A percentile compares a stretch with the other conserved stretches of the same genome.
These are phyloP conservation scores for Tylopilus balloui DNA, from an alignment of 768 basidiomycete species.

Conservation along the genomic window DNA sequence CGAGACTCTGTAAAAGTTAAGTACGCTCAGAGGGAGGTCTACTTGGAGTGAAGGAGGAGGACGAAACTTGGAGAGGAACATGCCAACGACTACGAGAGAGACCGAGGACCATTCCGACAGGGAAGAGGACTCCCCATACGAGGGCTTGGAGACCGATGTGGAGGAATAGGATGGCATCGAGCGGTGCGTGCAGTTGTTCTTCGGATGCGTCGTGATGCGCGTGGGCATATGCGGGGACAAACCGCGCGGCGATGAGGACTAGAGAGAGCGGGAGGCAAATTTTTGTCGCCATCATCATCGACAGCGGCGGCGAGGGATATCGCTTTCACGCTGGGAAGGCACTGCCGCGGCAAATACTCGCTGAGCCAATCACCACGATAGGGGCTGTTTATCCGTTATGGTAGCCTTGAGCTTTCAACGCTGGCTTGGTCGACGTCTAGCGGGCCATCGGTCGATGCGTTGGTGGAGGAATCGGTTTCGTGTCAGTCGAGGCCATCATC, in stretches of 20 bases:
- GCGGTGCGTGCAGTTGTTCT: slow-evolving; percentile 57
- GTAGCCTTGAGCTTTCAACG: too few relatives aligned
- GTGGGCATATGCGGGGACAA: slow-evolving; percentile 40
- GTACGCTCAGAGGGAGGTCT: neutral
- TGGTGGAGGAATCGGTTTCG: too few relatives aligned
- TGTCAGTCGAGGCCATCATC: too few relatives aligned
- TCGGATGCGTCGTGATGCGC: slow-evolving; percentile 59
- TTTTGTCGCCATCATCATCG: neutral
- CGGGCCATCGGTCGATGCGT: too few relatives aligned
- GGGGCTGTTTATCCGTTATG: neutral
- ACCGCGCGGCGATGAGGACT: slow-evolving; percentile 8
- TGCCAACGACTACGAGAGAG: slow-evolving; percentile 83
- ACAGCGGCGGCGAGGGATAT: neutral
- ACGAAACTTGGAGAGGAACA: slow-evolving; percentile 70
- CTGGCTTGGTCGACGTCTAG: too few relatives aligned
- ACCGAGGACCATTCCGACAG: slow-evolving; percentile 75
- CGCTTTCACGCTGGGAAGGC: too few relatives aligned
- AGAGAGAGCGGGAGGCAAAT: slow-evolving; percentile 3
- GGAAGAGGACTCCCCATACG: slow-evolving; percentile 87
- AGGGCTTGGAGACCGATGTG: slow-evolving; percentile 75
- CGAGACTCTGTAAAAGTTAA: slow-evolving; percentile 45
- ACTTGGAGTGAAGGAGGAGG: neutral
- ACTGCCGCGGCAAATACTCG: neutral
- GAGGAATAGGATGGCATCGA: slow-evolving; percentile 76
- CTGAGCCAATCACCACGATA: neutral